Conservation (phyloP, 129 eudicot genomes). For the Artemisia argyi region DNA sequence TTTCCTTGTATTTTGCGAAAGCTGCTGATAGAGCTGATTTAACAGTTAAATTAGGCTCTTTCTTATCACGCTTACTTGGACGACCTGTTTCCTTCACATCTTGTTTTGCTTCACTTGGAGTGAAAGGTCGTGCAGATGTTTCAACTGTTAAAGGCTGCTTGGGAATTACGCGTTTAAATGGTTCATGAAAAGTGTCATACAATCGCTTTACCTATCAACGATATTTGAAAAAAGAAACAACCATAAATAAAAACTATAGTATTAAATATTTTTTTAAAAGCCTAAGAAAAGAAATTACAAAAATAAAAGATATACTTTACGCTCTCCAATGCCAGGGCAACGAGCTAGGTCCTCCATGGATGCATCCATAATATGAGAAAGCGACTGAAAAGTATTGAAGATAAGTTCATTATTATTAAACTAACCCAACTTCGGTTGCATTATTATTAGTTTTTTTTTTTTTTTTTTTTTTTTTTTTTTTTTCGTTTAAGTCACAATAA, state of each 20-base stretch:
- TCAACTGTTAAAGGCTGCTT: constrained; percentile 36
- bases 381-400: constrained; percentile 53
- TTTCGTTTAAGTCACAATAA: too few species aligned
- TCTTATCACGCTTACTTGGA: constrained; percentile 54
- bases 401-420: neutral
- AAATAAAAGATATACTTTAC: constrained; percentile 59
- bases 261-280: neutral
- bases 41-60: constrained; percentile 58
- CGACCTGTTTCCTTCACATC: constrained; percentile 33
- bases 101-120: constrained; percentile 43
- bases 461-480: too few species aligned
- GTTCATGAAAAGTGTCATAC: constrained; percentile 94
- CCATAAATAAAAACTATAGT: neutral
- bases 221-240: neutral
- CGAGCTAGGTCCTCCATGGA: constrained; percentile 99
- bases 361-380: constrained; percentile 94
- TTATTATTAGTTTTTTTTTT: neutral
- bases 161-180: constrained; percentile 73
- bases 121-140: constrained; percentile 36
- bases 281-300: constrained; percentile 1
- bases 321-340: constrained; percentile 99
- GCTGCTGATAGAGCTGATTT: constrained; percentile 87
- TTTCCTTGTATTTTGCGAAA: constrained; percentile 60
- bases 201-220: constrained; percentile 73
- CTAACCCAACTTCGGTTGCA: neutral